Evolutionary conservation across 345 rosid species (phyloP).

Genomic region (Garcia nutans): DNA sequence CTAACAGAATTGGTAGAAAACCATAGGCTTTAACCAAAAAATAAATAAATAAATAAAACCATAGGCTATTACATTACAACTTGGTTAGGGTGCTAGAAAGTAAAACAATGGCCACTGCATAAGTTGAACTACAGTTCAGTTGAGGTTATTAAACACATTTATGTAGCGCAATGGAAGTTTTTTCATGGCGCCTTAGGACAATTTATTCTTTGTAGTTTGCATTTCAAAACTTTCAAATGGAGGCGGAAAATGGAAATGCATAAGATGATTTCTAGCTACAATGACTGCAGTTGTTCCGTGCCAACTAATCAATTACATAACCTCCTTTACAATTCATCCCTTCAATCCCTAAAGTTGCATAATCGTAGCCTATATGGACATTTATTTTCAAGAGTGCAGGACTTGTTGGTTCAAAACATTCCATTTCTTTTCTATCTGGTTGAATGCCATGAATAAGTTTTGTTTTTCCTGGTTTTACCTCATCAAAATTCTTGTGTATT

Average conservation of each 20-base stretch:
- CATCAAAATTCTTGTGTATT: too few relatives aligned
- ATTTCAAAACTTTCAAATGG: neutral
- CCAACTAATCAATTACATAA: neutral
- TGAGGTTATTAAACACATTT: neutral
- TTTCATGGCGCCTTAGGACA: neutral
- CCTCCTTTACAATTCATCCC: neutral
- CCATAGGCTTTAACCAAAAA: neutral
- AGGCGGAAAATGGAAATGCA: neutral
- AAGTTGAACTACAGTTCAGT: neutral
- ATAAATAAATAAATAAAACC: too few relatives aligned
- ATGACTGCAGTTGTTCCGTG: neutral
- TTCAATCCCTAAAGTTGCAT: constrained; percentile 2
- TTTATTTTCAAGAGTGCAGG: neutral
- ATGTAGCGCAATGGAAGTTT: neutral
- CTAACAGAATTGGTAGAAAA: constrained; percentile 3
- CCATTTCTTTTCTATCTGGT: too few relatives aligned
- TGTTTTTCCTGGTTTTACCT: too few relatives aligned
- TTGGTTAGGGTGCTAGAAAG: too few relatives aligned
- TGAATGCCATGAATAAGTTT: too few relatives aligned
- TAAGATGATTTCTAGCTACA: neutral
- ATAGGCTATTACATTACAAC: too few relatives aligned
- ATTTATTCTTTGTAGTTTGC: neutral
- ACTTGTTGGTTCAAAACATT: neutral
- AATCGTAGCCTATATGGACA: neutral
- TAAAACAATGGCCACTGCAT: neutral